phyloP scores from a whole-genome alignment of 75 land plant genomes.

The Cupressus sempervirens region DNA sequence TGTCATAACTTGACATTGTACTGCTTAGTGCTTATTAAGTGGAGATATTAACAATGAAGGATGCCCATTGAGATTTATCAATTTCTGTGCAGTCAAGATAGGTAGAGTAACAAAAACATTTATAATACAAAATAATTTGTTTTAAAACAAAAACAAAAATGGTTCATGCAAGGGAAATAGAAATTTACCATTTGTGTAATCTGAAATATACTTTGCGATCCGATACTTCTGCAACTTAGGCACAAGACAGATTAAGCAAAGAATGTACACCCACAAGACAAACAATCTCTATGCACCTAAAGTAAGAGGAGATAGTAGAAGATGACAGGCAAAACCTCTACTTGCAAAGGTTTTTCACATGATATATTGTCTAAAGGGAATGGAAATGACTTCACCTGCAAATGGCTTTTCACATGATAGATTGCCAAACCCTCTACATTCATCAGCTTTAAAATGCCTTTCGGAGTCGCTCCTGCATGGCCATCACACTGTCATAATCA shows the following conservation, averaged over 20 bases:
- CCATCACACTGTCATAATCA: slow-evolving; percentile 4
- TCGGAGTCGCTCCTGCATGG: slow-evolving; percentile 70
- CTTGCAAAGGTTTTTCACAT: background rate
- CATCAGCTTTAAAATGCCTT: slow-evolving; percentile 53
- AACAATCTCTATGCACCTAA: background rate
- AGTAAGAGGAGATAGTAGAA: background rate
- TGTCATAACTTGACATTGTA: background rate
- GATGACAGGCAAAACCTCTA: background rate
- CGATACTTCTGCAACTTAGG: slow-evolving; percentile 15
- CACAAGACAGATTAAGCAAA: background rate
- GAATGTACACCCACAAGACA: background rate
- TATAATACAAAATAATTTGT: background rate
- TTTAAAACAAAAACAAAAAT: background rate
- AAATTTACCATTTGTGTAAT: slow-evolving; percentile 9
- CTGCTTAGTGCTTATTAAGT: background rate
- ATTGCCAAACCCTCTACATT: slow-evolving; percentile 50
- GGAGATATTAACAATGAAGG: background rate
- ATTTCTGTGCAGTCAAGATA: background rate
- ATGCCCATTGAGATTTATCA: background rate
- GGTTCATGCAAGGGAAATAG: background rate
- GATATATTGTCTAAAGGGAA: background rate
- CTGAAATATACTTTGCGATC: slow-evolving; percentile 10
- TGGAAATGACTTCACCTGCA: slow-evolving; percentile 46
- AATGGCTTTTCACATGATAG: slow-evolving; percentile 67
- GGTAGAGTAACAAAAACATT: background rate